Percentiles rank a stretch among this genome's conserved stretches.
Conservation (phyloP, 352 stramenopile genomes). For the Phytophthora tentaculata region DNA sequence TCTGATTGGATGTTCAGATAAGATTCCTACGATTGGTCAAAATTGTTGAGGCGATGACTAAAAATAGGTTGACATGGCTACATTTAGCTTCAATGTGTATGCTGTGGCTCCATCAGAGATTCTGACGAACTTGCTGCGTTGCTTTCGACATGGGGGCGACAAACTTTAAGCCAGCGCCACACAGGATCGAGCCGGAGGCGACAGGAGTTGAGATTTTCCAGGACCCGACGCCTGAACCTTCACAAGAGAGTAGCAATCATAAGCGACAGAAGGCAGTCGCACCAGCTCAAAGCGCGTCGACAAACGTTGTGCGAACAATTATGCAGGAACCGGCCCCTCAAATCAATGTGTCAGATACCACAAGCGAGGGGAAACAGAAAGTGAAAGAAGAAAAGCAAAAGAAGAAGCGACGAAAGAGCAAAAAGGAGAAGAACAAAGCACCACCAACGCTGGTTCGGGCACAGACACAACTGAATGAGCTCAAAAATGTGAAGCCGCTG, state of each 20-base stretch:
- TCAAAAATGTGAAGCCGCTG: constrained; percentile 39
- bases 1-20: constrained; percentile 13
- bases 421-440: constrained; percentile 43
- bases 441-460: constrained; percentile 18
- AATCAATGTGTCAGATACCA: neutral
- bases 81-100: constrained; percentile 11
- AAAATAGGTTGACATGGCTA: constrained; percentile 28
- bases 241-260: constrained; percentile 1
- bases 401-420: constrained; percentile 39
- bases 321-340: neutral
- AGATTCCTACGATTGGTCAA: neutral
- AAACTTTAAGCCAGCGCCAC: constrained; percentile 64
- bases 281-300: neutral
- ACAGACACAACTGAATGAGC: constrained; percentile 45
- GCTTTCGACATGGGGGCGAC: constrained; percentile 50
- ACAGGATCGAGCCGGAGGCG: constrained; percentile 22
- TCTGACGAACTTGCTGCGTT: constrained; percentile 11
- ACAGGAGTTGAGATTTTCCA: constrained; percentile 34
- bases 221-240: constrained; percentile 9
- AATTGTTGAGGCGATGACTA: neutral
- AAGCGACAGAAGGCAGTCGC: constrained; percentile 11
- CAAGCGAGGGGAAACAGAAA: neutral
- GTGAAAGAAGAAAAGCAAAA: constrained; percentile 31
- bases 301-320: constrained; percentile 14
- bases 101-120: too few species aligned